Evolutionary conservation across 78 protist species (phyloP).

Genomic region (Polysphondylium violaceum): DNA sequence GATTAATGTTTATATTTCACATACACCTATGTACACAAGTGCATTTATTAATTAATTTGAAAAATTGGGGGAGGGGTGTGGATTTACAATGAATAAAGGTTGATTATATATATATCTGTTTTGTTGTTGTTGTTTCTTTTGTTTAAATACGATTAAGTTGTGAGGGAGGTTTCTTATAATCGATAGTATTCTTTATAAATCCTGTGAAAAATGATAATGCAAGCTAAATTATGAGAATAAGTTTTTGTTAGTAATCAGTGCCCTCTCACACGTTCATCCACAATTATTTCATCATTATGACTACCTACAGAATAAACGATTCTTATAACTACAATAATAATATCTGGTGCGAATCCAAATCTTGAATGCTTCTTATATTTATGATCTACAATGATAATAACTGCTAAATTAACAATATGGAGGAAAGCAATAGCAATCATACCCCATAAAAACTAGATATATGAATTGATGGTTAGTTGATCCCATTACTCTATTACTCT

Average conservation of each 20-base stretch:
- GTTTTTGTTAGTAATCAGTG: too few species aligned
- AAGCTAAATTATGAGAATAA: constrained; percentile 6
- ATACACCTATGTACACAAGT: too few species aligned
- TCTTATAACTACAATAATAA: constrained; percentile 31
- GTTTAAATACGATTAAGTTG: constrained; percentile 32
- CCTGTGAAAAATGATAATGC: constrained; percentile 53
- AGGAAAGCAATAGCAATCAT: constrained; percentile 35
- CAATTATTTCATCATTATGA: background rate
- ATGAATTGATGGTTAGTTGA: background rate
- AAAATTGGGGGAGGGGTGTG: background rate
- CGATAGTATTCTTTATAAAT: constrained; percentile 50
- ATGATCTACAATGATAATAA: constrained; percentile 39
- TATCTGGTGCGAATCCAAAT: constrained; percentile 57
- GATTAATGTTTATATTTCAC: too few species aligned
- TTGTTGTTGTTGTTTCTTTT: background rate
- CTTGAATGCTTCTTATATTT: constrained; percentile 16
- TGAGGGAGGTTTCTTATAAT: constrained; percentile 47
- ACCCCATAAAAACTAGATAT: constrained; percentile 44
- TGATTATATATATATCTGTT: background rate
- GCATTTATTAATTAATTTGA: too few species aligned
- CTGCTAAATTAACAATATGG: constrained; percentile 26
- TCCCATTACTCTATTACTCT: background rate
- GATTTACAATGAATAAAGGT: background rate
- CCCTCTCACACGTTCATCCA: too few species aligned
- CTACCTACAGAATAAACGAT: constrained; percentile 40